Evolutionary conservation across 441 rosid genomes (phyloP).

Genomic region (Viola pubescens): DNA sequence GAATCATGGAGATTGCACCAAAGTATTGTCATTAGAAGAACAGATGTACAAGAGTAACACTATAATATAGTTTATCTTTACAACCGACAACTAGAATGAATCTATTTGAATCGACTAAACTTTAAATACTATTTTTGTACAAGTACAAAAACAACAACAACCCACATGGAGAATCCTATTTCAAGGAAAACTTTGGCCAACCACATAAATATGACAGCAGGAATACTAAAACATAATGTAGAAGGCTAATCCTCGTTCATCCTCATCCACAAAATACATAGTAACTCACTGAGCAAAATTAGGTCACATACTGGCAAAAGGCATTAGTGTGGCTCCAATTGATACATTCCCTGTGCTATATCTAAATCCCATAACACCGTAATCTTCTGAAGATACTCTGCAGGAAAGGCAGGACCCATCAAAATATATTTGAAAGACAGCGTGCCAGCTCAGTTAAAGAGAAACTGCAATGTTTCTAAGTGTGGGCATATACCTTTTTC

Average conservation of each 20-base stretch:
- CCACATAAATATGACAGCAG: not conserved
- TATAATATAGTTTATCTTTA: not conserved
- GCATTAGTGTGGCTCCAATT: slow-evolving; percentile 58
- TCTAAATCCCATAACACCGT: slow-evolving; percentile 77
- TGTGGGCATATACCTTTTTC: slow-evolving; percentile 33
- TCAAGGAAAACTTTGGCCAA: not conserved
- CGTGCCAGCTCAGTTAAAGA: not conserved
- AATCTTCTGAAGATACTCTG: slow-evolving; percentile 47
- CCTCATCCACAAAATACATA: not conserved
- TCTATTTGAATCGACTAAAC: no score
- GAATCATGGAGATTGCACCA: not conserved
- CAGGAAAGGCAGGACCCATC: slow-evolving; percentile 16
- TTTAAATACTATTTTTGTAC: no score
- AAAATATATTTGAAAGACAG: slow-evolving; percentile 12
- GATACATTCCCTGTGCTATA: slow-evolving; percentile 72
- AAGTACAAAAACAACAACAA: no score
- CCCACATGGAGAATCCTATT: not conserved
- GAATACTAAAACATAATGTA: slow-evolving; percentile 6
- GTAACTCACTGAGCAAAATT: not conserved
- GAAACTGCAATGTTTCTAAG: not conserved
- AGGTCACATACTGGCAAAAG: slow-evolving; percentile 43
- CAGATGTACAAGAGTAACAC: not conserved
- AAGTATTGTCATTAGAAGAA: not conserved
- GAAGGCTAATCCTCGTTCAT: not conserved
- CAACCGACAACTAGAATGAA: not conserved